Conservation (phyloP, 768 basidiomycete species). For the Phylloporus scabripes region DNA sequence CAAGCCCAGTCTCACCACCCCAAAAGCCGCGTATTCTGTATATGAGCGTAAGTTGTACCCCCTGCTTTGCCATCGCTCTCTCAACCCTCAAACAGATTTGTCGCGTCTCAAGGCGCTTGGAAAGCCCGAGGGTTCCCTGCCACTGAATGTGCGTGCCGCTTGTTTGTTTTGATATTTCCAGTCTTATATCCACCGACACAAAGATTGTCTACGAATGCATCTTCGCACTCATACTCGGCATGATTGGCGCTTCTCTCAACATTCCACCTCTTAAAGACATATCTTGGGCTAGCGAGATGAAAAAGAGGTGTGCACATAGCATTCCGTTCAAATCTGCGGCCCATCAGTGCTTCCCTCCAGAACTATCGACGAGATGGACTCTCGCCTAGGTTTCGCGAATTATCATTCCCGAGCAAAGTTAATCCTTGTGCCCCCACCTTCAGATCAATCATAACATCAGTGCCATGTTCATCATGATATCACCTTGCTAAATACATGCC, state of each 20-base stretch:
- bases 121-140: conserved; percentile 60
- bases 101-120: conserved; percentile 74
- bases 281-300: conserved; percentile 89
- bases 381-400: conserved; percentile 56
- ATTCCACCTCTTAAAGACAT: conserved; percentile 71
- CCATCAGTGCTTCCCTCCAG: conserved; percentile 31
- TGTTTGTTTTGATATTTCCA: neutral
- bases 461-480: neutral
- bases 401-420: conserved; percentile 52
- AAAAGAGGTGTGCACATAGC: conserved; percentile 50
- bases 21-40: conserved; percentile 68
- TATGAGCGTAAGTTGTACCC: conserved; percentile 59
- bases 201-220: conserved; percentile 69
- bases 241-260: conserved; percentile 66
- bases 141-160: conserved; percentile 47
- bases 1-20: neutral
- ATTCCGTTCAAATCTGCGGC: neutral
- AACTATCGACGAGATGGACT: conserved; percentile 72
- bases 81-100: conserved; percentile 44
- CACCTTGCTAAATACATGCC: conserved; percentile 2
- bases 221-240: conserved; percentile 58
- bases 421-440: conserved; percentile 22
- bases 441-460: conserved; percentile 1
- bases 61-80: conserved; percentile 18
- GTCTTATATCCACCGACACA: neutral